Evolutionary conservation across 768 basidiomycete species (phyloP), one percentile per base, ranked within the genome.

Genomic region (Tricholoma bakamatsutake): DNA sequence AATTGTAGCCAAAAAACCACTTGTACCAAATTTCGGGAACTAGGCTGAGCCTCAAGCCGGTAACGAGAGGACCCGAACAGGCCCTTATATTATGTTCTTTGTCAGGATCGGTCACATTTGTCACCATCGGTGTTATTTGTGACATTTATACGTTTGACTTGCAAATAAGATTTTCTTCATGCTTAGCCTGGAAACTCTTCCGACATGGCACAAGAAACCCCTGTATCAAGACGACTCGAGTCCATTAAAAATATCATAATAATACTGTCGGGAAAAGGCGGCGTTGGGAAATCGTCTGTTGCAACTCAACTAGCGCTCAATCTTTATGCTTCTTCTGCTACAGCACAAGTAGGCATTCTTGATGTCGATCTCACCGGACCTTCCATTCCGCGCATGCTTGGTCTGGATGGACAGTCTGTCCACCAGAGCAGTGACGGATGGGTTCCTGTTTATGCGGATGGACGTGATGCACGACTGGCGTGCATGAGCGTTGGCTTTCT

Each of bases 401-500:
- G 93, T 7, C 75, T 96, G 5, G 93, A 95, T 64, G 87, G 86
- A 0, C 83, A 87, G 54, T 83, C 84, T 1, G 93, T 97, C 31
- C 91, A 97, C 66, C 94, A 97, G 67, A 93, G 92, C 65, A 93
- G 88, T 55, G 87, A 87, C 62, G 97, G 96, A 8, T 98, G 97
- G 97, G 94, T 98, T 1, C 97, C 97, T 0, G 96, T 98, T 3
- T 98, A 94, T 66, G 93, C 91, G 2, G 96, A 99, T 70, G 88
- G 85, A 13, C 67, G 78, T 18, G 77, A 77, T 43, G 83, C 84
- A 27, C 75, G 93, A 61, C 68, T 99, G 56, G 88, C 86, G 11
- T 94, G 92, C 69, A 99, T 99, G 97, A 93, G 90, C 66, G 93
- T 98, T 8, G 97, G 93, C 2, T 98, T 98, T 70, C 74, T 99